phyloP scores from a whole-genome alignment of 2,329 filamentous ascomycete species.

The Penicillium decumbens region DNA sequence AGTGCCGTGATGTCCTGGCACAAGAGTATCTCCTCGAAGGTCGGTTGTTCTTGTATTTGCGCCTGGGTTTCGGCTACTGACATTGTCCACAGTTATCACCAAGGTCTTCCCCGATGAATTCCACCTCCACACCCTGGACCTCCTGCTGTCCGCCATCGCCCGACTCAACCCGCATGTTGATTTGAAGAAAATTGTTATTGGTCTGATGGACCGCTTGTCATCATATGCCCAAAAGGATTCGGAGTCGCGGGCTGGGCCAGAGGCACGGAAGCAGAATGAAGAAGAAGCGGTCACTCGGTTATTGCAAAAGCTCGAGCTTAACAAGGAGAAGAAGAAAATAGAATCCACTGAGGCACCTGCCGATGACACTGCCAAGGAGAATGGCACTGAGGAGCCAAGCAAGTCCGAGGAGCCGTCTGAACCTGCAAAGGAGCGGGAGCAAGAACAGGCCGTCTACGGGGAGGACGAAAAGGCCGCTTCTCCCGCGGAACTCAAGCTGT shows the following conservation, averaged over 20 bases:
- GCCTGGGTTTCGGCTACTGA: conserved; percentile 23
- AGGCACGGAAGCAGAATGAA: conserved; percentile 71
- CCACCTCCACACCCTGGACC: conserved; percentile 92
- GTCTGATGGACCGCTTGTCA: conserved; percentile 92
- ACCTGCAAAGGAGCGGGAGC: conserved; percentile 27
- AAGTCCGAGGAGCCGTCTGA: conserved; percentile 24
- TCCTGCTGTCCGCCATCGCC: conserved; percentile 88
- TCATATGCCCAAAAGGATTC: conserved; percentile 90
- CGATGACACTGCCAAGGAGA: conserved; percentile 31
- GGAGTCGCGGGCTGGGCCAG: conserved; percentile 63
- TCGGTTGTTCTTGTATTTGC: conserved; percentile 23
- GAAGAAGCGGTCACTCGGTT: conserved; percentile 75
- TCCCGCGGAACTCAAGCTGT: conserved; percentile 71
- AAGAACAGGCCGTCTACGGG: conserved; percentile 31
- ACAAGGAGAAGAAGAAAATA: conserved; percentile 53
- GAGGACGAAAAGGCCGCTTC: conserved; percentile 36
- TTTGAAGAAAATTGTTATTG: conserved; percentile 95
- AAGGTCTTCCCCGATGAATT: conserved; percentile 99
- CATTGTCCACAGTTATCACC: conserved; percentile 67
- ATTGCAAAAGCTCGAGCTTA: conserved; percentile 69
- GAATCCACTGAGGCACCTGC: conserved; percentile 35
- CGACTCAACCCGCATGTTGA: conserved; percentile 94
- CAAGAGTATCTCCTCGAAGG: conserved; percentile 94
- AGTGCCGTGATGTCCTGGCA: conserved; percentile 92
- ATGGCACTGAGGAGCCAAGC: conserved; percentile 35